phyloP scores from a whole-genome alignment of 805 yeast genomes.

The Saccharomyces jurei region DNA sequence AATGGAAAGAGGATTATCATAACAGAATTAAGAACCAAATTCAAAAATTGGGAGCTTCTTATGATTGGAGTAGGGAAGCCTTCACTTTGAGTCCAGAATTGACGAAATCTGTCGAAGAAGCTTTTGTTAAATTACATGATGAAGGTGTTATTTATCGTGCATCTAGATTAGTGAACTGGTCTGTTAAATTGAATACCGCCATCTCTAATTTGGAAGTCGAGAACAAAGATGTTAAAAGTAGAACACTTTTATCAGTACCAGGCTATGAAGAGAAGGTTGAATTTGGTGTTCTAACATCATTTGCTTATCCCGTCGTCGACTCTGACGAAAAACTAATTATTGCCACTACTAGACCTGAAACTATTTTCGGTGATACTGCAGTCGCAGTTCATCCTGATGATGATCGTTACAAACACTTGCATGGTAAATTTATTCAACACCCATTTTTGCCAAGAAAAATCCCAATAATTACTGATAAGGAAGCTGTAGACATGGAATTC shows the following conservation, averaged over 20 bases:
- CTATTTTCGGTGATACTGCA: slow-evolving; percentile 95
- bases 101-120: slow-evolving; percentile 76
- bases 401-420: slow-evolving; percentile 84
- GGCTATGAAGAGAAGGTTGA: slow-evolving; percentile 85
- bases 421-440: slow-evolving; percentile 85
- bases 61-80: slow-evolving; percentile 92
- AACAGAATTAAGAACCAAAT: slow-evolving; percentile 76
- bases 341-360: slow-evolving; percentile 98
- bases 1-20: slow-evolving; percentile 95
- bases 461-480: slow-evolving; percentile 83
- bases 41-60: slow-evolving; percentile 86
- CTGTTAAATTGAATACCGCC: slow-evolving; percentile 88
- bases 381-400: slow-evolving; percentile 97
- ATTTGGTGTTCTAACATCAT: slow-evolving; percentile 94
- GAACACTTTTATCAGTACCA: slow-evolving; percentile 75
- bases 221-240: slow-evolving; percentile 79
- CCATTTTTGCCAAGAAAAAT: slow-evolving; percentile 80
- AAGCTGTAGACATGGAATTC: slow-evolving; percentile 97
- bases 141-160: slow-evolving; percentile 96
- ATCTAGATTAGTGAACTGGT: slow-evolving; percentile 90
- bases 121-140: slow-evolving; percentile 84
- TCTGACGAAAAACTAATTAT: slow-evolving; percentile 82
- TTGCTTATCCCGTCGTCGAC: slow-evolving; percentile 80
- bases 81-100: slow-evolving; percentile 81
- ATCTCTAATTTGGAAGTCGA: slow-evolving; percentile 94